Evolutionary conservation across 768 basidiomycete species (phyloP).

Genomic region (Naematelia encephala): DNA sequence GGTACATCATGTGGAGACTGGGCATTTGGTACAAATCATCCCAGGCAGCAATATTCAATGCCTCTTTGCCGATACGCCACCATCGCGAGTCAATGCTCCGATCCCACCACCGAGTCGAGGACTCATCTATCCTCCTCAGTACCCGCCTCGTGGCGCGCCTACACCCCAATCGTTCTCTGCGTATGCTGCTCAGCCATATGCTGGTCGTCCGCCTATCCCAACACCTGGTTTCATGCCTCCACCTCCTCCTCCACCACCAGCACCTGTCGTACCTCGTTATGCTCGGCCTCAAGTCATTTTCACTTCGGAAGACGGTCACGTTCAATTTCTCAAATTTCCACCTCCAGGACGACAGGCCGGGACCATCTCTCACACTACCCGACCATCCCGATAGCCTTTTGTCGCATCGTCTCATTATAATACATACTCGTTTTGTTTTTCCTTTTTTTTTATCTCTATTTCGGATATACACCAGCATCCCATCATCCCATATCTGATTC

Average conservation of each 20-base stretch:
- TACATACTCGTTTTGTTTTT: not conserved
- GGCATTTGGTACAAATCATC: conserved; percentile 87
- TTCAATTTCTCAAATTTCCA: conserved; percentile 48
- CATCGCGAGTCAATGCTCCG: conserved; percentile 68
- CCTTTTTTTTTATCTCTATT: not conserved
- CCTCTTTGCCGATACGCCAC: conserved; percentile 89
- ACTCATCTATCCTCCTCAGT: conserved; percentile 28
- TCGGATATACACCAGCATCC: not conserved
- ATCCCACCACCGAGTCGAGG: conserved; percentile 52
- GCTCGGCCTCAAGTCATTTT: conserved; percentile 69
- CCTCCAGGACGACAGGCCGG: conserved; percentile 12
- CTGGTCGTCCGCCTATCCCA: conserved; percentile 11
- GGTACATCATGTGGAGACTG: conserved; percentile 90
- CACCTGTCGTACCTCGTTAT: conserved; percentile 35
- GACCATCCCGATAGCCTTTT: not conserved
- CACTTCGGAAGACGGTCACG: conserved; percentile 70
- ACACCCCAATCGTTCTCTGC: not conserved
- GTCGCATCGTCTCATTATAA: not conserved
- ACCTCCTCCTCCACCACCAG: conserved; percentile 24
- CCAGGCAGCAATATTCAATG: conserved; percentile 85
- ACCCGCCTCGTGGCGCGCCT: not conserved
- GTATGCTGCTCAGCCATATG: conserved; percentile 10
- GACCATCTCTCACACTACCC: not conserved
- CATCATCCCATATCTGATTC: not conserved
- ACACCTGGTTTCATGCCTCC: conserved; percentile 35